Conservation (phyloP, 139 green algal species). For the Closterium sp. region DNA sequence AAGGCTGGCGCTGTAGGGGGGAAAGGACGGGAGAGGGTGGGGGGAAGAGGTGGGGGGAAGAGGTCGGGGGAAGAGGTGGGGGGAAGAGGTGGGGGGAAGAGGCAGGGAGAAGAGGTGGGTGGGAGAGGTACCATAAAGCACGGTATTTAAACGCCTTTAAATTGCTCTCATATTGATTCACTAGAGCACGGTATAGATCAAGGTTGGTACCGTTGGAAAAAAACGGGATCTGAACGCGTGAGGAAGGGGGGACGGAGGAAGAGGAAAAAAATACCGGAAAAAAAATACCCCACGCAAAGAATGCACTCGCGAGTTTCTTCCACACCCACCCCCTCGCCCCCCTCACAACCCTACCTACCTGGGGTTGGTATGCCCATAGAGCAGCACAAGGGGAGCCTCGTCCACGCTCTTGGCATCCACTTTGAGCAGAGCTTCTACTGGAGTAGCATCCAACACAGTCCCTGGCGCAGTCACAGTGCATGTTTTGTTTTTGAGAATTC, state of each 20-base stretch:
- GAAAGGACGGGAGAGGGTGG: background rate
- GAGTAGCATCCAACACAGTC: slow-evolving; percentile 74
- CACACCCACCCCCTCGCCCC: no score
- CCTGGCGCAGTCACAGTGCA: slow-evolving; percentile 77
- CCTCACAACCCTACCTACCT: no score
- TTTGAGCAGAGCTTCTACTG: slow-evolving; percentile 76
- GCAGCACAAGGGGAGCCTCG: slow-evolving; percentile 73
- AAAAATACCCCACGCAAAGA: no score
- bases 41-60: background rate
- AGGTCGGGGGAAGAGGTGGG: background rate
- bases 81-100: background rate
- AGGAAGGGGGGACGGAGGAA: no score
- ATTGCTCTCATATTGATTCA: background rate
- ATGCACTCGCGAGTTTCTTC: no score
- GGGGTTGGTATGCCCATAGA: slow-evolving; percentile 68
- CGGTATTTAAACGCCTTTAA: background rate
- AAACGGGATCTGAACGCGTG: no score
- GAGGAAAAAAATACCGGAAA: no score
- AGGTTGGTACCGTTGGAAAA: no score
- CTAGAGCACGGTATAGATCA: no score
- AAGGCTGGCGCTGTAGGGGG: background rate
- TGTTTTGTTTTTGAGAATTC: no score
- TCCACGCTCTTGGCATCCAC: slow-evolving; percentile 65
- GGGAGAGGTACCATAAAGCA: background rate
- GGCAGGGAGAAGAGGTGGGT: background rate